Conservation (phyloP, 345 rosid genomes). For the Salix viminalis region DNA sequence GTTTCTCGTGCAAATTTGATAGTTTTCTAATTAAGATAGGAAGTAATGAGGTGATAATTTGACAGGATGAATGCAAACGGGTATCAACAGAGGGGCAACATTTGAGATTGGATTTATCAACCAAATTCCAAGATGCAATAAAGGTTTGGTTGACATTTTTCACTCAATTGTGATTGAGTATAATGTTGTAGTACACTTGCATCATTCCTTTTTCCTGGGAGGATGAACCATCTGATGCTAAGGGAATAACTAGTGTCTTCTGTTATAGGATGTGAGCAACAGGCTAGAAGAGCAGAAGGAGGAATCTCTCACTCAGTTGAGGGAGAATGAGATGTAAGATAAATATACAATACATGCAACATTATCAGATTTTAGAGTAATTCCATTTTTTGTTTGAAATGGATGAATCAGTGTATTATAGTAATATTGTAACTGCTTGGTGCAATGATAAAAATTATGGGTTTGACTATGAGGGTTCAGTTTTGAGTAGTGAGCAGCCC, state of each 20-base stretch:
- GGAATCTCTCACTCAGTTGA: slow-evolving; percentile 72
- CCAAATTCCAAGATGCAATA: slow-evolving; percentile 88
- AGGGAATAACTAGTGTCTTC: slow-evolving; percentile 4
- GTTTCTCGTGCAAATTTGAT: background rate
- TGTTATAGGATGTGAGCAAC: slow-evolving; percentile 72
- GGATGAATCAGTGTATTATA: background rate
- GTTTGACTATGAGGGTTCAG: no score
- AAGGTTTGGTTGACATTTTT: slow-evolving; percentile 44
- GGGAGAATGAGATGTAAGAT: slow-evolving; percentile 92
- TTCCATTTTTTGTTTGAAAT: background rate
- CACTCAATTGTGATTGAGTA: slow-evolving; percentile 9
- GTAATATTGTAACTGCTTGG: no score
- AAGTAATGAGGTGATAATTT: slow-evolving; percentile 18
- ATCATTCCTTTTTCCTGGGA: background rate
- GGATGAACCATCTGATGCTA: background rate
- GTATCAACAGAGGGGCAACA: slow-evolving; percentile 84
- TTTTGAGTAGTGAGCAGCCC: no score
- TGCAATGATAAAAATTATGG: no score
- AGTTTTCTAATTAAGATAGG: background rate
- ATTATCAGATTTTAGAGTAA: background rate
- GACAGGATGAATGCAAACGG: slow-evolving; percentile 90
- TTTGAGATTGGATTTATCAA: slow-evolving; percentile 78
- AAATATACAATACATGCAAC: background rate
- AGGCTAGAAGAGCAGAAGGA: slow-evolving; percentile 89
- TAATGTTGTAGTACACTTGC: background rate